Base-by-base conservation (phyloP, 73 alveolate species). In the Paramecium sexaurelia region DNA sequence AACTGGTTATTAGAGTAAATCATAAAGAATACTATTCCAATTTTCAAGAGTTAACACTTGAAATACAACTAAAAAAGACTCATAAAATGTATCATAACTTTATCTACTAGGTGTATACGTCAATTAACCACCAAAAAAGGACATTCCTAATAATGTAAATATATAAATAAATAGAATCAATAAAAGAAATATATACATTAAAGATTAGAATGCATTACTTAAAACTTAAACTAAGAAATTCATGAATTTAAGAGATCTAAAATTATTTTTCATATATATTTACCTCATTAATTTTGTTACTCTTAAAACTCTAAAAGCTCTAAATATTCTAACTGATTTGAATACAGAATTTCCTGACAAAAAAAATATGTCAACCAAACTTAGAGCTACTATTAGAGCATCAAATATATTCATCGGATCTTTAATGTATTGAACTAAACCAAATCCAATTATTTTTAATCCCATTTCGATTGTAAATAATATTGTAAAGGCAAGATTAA, bases 381-480 rank as follows among this genome's bases (percentile, higher is more conserved):
- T 92, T 40, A 98, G 71, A 6, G 96, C 89, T 5, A 97, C 99
- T 17, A 98, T 97, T 41, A 94, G 75, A 36, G 98, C 98, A 94
- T 98, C 99, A 89, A 98, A 95, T 61, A 96, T 94, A 75, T 98
- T 98, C 97, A 98, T 96, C 36, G 94, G 92, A 91, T 98, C 99
- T 20, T 96, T 95, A 56, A 95, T 92, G 91, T 97, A 98, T 40
- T 93, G 95, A 22, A 94, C 68, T 17, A 97, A 95, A 5, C 99
- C 99, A 15, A 96, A 94, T 2, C 99, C 99, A 22, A 98, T 73
- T 10, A 98, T 36, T 93, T 98, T 98, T 19, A 98, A 91, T 2
- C 95, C 92, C 96, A 97, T 90, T 96, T 98, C 99, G 75, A 94
- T 92, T 66, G 95, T 93, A 89, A 97, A 98, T 15, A 98, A 87